Conservation (phyloP, 1,139 yeast species). For the Lodderomyces metapsilosis region DNA sequence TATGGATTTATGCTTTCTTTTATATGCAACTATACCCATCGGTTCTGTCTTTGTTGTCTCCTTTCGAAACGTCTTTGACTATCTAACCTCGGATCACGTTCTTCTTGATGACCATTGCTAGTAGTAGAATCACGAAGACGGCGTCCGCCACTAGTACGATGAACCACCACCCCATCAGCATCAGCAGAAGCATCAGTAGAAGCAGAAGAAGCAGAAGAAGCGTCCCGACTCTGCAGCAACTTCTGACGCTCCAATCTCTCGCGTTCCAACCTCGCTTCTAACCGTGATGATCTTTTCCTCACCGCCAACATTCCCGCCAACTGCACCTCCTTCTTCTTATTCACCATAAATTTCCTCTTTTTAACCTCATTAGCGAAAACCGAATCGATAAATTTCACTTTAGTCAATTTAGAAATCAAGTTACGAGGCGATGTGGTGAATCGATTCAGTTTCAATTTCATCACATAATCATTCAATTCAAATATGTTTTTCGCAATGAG, state of each 20-base stretch:
- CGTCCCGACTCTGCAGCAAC: no score
- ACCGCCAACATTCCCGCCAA: conserved; percentile 48
- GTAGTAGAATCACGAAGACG: background rate
- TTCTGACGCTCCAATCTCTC: conserved; percentile 27
- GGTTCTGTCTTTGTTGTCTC: conserved; percentile 20
- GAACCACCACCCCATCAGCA: background rate
- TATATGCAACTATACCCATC: no score
- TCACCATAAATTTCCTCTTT: conserved; percentile 42
- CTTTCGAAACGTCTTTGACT: conserved; percentile 40
- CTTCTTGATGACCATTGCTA: conserved; percentile 16
- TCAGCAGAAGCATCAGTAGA: conserved; percentile 40
- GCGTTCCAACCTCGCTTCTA: conserved; percentile 34
- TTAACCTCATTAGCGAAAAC: conserved; percentile 29
- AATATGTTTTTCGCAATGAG: conserved; percentile 33
- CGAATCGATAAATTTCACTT: conserved; percentile 22
- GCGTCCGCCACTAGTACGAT: background rate
- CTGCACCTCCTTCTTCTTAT: conserved; percentile 48
- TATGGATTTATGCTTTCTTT: no score
- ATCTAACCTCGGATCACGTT: conserved; percentile 28
- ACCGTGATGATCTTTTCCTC: conserved; percentile 48
- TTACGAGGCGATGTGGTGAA: conserved; percentile 12
- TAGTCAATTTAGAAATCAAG: conserved; percentile 19
- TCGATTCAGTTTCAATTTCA: conserved; percentile 17
- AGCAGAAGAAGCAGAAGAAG: no score
- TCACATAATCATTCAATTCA: conserved; percentile 27